Base-by-base conservation (phyloP, 2,329 filamentous ascomycete species). In the Juglanconis oblonga region DNA sequence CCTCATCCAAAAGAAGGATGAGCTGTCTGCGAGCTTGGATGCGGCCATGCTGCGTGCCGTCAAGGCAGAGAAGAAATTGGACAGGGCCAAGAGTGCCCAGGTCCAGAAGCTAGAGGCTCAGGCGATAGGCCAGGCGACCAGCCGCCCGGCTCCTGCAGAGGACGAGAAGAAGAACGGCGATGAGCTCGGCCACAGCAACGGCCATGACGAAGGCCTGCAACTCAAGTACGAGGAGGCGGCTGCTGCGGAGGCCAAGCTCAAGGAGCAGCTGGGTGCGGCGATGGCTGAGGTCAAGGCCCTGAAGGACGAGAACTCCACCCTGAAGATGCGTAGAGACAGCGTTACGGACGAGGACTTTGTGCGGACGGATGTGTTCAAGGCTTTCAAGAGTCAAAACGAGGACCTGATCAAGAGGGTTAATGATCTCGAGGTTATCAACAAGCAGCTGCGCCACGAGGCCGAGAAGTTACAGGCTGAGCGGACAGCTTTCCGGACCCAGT, bases 341-440 rank as follows among this genome's bases (percentile, higher is more conserved):
- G 79, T 93, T 49, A 89, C 90, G 0, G 95, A 99, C 68, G 95
- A 99, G 64, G 95, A 99, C 68, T 98, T 96, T 71, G 88, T 92
- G 45, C 87, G 92, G 59, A 97, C 92, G 4, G 92, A 97, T 68
- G 82, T 97, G 3, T 99, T 97, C 82, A 98, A 97, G 75, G 87
- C 90, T 64, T 84, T 97, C 70, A 96, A 93, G 75, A 84, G 84
- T 31, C 92, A 97, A 68, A 91, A 96, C 68, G 95, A 98, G 69
- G 94, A 98, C 67, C 85, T 96, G 8, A 92, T 97, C 67, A 94
- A 91, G 73, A 88, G 92, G 42, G 87, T 97, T 69, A 99, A 99
- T 72, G 88, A 94, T 67, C 77, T 98, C 13, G 94, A 98, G 74
- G 92, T 92, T 3, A 90, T 88, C 11, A 97, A 97, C 72, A 87